Evolutionary conservation across 1,284 basidiomycete genomes (phyloP), one percentile per base, ranked within the genome.

Genomic region (Paramarasmius palmivorus): DNA sequence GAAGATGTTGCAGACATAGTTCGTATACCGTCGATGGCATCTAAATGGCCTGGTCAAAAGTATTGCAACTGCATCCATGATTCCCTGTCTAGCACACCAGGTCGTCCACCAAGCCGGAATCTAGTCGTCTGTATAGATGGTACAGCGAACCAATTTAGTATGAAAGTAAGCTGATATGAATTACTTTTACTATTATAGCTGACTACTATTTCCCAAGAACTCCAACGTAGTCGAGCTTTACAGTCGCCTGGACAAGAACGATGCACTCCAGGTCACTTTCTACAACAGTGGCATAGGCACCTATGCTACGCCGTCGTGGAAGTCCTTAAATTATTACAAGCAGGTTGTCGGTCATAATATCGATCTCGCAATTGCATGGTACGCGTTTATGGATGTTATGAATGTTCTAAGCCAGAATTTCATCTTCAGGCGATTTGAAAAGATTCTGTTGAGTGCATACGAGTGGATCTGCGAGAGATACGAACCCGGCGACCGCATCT

Each of bases 251-350:
- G 38, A 56, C 10, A 60, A 63, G 48, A 40, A 53, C 34, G 51
- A 58, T 32, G 6, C 29, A 6, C 40, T 42, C 0, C 71, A 73
- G 49, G 58, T 66, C 37, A 67, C 64, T 4, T 74, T 68, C 56
- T 78, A 78, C 49, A 73, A 70, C 49, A 75, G 73, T 44, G 76
- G 73, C 1, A 68, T 73, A 20, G 72, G 75, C 4, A 74, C 72
- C 3, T 69, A 68, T n/a, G 70, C 68, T 0, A 65, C 62, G 38
- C 63, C 68, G 1, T 64, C 69, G 3, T 55, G 62, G 41, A 58
- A 37, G n/a, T 61, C 59, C 19, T 41, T 57, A 3, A 52, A 46
- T 6, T 59, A 57, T 23, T 60, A 35, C 36, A 59, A 57, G 29
- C 55, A 63, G 55, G 52, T 61, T 25, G 1, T 64, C 22, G 52